These are phyloP conservation scores for Yamadazyma songkhlaensis DNA, from an alignment of 1,139 yeast species.

Conservation along the genomic window DNA sequence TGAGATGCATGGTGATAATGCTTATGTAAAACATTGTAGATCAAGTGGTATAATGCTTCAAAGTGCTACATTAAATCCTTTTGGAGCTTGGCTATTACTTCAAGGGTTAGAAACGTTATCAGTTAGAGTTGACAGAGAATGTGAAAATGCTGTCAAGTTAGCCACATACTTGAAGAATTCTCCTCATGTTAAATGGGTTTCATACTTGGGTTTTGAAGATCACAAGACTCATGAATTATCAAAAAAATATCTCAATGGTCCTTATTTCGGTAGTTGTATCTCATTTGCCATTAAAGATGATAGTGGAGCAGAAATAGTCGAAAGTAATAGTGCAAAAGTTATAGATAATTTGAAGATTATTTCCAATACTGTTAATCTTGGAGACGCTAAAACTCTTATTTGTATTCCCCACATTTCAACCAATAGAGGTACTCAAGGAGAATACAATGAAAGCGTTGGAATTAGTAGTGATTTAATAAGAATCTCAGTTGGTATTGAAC, in stretches of 20 bases:
- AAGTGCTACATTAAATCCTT: slow-evolving; percentile 85
- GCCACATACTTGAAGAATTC: slow-evolving; percentile 72
- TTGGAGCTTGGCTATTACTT: slow-evolving; percentile 74
- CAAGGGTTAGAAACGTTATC: slow-evolving; percentile 94
- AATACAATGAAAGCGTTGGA: slow-evolving; percentile 61
- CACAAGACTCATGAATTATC: slow-evolving; percentile 81
- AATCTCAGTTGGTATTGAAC: slow-evolving; percentile 84
- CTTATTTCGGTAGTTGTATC: slow-evolving; percentile 82
- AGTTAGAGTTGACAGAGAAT: slow-evolving; percentile 88
- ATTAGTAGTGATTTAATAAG: slow-evolving; percentile 84
- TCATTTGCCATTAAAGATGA: slow-evolving; percentile 81
- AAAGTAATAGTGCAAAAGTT: slow-evolving; percentile 72
- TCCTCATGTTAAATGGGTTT: slow-evolving; percentile 78
- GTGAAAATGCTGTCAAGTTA: slow-evolving; percentile 70
- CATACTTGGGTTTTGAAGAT: slow-evolving; percentile 82
- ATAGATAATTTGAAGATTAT: slow-evolving; percentile 80
- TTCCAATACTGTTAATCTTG: slow-evolving; percentile 90
- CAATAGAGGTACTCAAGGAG: slow-evolving; percentile 76
- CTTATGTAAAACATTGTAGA: slow-evolving; percentile 76
- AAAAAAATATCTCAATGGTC: slow-evolving; percentile 65
- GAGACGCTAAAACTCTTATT: slow-evolving; percentile 89
- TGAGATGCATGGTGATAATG: slow-evolving; percentile 75
- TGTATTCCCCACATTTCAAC: slow-evolving; percentile 94
- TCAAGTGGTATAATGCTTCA: slow-evolving; percentile 83
- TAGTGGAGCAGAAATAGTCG: slow-evolving; percentile 46